Evolutionary conservation across 352 stramenopile species (phyloP), one percentile per base, ranked within the genome.

Genomic region (Phytophthora meadii): DNA sequence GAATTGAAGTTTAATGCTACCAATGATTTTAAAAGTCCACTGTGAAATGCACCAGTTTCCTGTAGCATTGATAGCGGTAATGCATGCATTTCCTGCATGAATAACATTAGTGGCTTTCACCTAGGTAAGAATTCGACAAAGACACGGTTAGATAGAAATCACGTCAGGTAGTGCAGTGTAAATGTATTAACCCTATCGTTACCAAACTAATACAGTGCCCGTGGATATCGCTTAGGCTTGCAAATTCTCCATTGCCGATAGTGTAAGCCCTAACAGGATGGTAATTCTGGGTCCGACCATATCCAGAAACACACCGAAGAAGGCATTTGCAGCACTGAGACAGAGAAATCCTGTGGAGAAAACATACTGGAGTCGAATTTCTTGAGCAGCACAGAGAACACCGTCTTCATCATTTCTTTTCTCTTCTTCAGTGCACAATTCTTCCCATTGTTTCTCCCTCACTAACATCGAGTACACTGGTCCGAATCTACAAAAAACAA

Each of bases 261-360:
- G 61, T 15, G 57, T 51, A 2, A 94, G 63, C 1, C 84, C 82
- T 2, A 89, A 14, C 11, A 91, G 28, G 10, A 87, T 83, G 1
- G 84, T 89, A 5, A 77, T 40, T 0, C 84, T 70, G 8, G 87
- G 87, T 0, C 87, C 87, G 11, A 89, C 69, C 15, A 90, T 61
- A 53, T 94, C 87, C 17, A 94, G 65, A 46, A 90, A 77, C 24
- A 94, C 73, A 1, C 84, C 87, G 36, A 94, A 94, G 50, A 90
- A 80, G 11, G 83, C 87, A 45, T 94, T 94, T 15, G 87, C 84
- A 3, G 81, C 84, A 54, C 87, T 94, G 12, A 94, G 74, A 57
- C 84, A 90, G 32, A 94, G 68, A 34, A 94, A 94, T 1, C 74
- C 79, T 7, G 86, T 94, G 2, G 82, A 89, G 52, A 92, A 94